phyloP scores from a whole-genome alignment of 2,329 filamentous ascomycete species.

The Epichloe hybrida region DNA sequence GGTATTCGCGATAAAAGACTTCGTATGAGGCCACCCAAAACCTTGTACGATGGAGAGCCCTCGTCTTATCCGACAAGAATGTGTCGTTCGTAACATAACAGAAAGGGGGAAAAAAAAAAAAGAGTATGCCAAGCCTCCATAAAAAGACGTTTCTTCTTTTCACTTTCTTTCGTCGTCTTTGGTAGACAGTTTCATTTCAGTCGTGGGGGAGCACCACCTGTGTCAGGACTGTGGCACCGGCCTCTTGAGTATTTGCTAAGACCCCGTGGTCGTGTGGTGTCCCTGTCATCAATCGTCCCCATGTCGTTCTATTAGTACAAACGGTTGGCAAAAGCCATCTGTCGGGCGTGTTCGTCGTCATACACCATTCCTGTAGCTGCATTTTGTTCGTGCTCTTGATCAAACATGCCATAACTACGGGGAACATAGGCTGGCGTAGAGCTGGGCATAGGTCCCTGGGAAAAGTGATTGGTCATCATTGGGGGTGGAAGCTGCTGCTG shows the following conservation, averaged over 20 bases:
- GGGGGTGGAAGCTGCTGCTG: constrained; percentile 10
- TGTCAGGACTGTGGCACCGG: neutral
- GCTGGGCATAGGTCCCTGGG: constrained; percentile 14
- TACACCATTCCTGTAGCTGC: constrained; percentile 24
- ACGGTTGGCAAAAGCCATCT: constrained; percentile 29
- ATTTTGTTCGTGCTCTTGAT: constrained; percentile 26
- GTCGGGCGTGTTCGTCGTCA: constrained; percentile 28
- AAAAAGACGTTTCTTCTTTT: neutral
- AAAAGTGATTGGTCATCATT: constrained; percentile 14
- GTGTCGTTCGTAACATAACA: neutral
- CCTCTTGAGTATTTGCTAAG: neutral
- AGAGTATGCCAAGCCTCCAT: neutral
- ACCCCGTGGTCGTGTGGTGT: neutral
- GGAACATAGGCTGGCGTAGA: constrained; percentile 19
- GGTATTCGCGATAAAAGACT: neutral
- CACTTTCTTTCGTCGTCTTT: neutral
- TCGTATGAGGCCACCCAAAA: neutral
- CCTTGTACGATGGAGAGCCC: neutral
- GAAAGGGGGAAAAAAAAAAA: neutral
- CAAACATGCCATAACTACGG: constrained; percentile 30
- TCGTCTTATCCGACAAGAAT: neutral
- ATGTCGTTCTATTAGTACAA: constrained; percentile 23
- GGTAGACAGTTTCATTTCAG: constrained; percentile 1
- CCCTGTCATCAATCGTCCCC: constrained; percentile 7
- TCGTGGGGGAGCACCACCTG: neutral